Evolutionary conservation across 176 grass and related monocot genomes (phyloP).

Genomic region (Avena atlantica): DNA sequence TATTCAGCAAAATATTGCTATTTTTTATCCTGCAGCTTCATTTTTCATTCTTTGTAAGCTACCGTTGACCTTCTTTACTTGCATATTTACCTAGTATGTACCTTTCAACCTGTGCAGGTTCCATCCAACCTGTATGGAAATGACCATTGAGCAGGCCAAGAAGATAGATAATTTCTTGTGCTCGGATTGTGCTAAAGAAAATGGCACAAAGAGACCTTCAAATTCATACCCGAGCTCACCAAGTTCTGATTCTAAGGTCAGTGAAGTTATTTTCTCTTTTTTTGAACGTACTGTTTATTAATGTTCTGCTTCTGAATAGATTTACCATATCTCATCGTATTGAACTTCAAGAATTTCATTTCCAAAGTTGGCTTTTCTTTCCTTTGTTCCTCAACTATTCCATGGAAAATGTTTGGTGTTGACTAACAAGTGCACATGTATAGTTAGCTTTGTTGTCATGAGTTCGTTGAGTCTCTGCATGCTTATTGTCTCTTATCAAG

Average conservation of each 20-base stretch:
- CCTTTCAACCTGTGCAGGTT: constrained; percentile 61
- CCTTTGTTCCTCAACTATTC: constrained; percentile 24
- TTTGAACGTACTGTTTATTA: constrained; percentile 25
- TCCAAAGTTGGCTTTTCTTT: constrained; percentile 21
- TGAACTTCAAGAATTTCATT: background rate
- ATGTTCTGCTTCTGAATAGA: constrained; percentile 23
- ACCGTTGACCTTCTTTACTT: constrained; percentile 36
- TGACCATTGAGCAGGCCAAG: constrained; percentile 90
- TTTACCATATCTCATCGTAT: background rate
- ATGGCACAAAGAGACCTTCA: constrained; percentile 66
- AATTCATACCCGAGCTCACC: constrained; percentile 59
- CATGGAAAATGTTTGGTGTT: background rate
- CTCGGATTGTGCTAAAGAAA: constrained; percentile 75
- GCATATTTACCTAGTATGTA: constrained; percentile 19
- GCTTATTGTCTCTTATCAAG: background rate
- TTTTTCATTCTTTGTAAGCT: constrained; percentile 38
- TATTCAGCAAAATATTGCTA: background rate
- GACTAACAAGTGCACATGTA: constrained; percentile 12
- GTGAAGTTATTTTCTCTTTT: background rate
- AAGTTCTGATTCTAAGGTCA: constrained; percentile 71
- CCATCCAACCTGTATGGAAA: constrained; percentile 93
- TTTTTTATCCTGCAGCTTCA: background rate
- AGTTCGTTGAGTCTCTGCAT: constrained; percentile 6
- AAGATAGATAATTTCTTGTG: constrained; percentile 82
- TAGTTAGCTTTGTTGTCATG: constrained; percentile 20